Conservation (phyloP, 108 stramenopile genomes). For the Poteriospumella lacustris region DNA sequence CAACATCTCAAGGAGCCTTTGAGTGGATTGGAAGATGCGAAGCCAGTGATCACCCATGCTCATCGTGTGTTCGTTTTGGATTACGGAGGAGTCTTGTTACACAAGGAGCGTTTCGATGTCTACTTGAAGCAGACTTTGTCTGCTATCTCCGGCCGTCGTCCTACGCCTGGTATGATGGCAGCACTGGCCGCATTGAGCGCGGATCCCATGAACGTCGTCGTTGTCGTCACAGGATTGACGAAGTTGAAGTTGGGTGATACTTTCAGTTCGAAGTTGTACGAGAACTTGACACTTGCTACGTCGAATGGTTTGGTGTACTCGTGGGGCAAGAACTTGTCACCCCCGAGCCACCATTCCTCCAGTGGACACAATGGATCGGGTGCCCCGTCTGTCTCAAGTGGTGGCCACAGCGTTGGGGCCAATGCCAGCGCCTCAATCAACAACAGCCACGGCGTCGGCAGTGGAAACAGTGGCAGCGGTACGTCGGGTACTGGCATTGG, state of each 20-base stretch:
- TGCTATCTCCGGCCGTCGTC: slow-evolving; percentile 67
- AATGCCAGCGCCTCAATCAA: too few species aligned
- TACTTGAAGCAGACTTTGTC: slow-evolving; percentile 92
- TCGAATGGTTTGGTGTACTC: slow-evolving; percentile 13
- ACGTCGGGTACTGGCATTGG: too few species aligned
- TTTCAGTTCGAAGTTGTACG: neutral
- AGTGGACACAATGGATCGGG: too few species aligned
- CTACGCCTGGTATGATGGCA: slow-evolving; percentile 57
- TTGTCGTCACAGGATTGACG: slow-evolving; percentile 24
- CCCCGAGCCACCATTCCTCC: too few species aligned
- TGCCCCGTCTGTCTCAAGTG: too few species aligned
- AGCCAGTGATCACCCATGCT: slow-evolving; percentile 23
- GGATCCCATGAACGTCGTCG: slow-evolving; percentile 8
- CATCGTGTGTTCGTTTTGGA: slow-evolving; percentile 88
- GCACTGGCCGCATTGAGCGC: neutral
- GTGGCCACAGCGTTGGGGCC: too few species aligned
- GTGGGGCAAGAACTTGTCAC: slow-evolving; percentile 8
- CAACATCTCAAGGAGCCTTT: too few species aligned
- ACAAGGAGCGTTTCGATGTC: slow-evolving; percentile 86
- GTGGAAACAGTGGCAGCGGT: too few species aligned
- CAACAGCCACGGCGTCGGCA: too few species aligned
- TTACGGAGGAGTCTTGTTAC: slow-evolving; percentile 92
- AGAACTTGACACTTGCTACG: slow-evolving; percentile 15
- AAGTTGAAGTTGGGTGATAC: neutral
- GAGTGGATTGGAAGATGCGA: too few species aligned